Base-by-base conservation (phyloP, 495 filamentous ascomycete genomes). In the Neurospora intermedia region DNA sequence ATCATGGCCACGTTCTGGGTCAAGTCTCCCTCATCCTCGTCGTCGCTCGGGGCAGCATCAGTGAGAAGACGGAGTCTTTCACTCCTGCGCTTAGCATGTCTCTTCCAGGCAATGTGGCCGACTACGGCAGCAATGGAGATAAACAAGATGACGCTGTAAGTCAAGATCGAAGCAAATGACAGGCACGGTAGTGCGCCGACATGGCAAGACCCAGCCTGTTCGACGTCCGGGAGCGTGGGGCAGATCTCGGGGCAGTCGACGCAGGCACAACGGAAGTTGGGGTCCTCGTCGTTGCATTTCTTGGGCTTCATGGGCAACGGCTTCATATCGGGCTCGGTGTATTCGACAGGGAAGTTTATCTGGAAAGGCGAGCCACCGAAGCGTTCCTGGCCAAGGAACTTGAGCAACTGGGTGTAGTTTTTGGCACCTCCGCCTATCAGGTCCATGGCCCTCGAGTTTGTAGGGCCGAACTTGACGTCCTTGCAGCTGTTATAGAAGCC, bases 401-500 rank as follows among this genome's bases (percentile, higher is more conserved):
- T 92, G 73, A 99, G 79, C 77, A 99, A 92, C 40, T 90, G 85
- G 0, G 87, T 86, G 81, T 94, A 97, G 78, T 97, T 91, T 84
- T 96, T 97, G 23, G 96, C 96, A 38, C 94, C 94, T 13, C 96
- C 96, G 10, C 96, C 96, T 74, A 98, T 97, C 75, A 98, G 90
- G 74, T 93, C 91, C 87, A 99, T 99, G 13, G 94, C 94, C 76
- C 91, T 92, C 27, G 91, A 90, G 74, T 96, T 96, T 4, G 96
- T 94, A 3, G 93, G 91, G 18, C 95, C 96, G 78, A 98, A 97
- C 79, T 98, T 98, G 79, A 99, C 94, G 80, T 98, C 93, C 82
- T 98, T 99, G 84, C 96, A 99, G 80, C 96, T 98, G 79, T 97
- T 87, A 81, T 93, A 99, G 83, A 98, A 97, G 4, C 93, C 94